Evolutionary conservation across 1,284 basidiomycete species (phyloP).

Genomic region (Tetrapyrgos nigripes): DNA sequence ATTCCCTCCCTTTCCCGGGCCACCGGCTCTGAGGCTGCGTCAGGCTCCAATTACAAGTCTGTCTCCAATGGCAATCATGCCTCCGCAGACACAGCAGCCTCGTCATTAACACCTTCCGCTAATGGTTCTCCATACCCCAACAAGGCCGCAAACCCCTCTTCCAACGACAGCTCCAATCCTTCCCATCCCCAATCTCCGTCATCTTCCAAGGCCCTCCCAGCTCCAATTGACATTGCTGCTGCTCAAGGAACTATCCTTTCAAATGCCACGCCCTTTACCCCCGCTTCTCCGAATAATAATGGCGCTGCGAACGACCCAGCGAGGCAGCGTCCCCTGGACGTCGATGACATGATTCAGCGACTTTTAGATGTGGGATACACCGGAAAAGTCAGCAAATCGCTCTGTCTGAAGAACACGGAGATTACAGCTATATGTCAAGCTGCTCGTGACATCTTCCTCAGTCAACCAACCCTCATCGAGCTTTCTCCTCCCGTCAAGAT

Average conservation of each 20-base stretch:
- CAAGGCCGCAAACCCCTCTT: conserved; percentile 29
- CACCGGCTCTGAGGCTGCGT: conserved; percentile 39
- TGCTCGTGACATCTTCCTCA: conserved; percentile 96
- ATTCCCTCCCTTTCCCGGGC: conserved; percentile 50
- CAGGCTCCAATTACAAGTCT: conserved; percentile 39
- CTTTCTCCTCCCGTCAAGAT: conserved; percentile 99
- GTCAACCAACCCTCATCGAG: conserved; percentile 97
- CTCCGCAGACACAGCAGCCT: conserved; percentile 57
- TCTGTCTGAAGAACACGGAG: conserved; percentile 96
- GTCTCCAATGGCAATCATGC: conserved; percentile 50
- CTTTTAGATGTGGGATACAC: conserved; percentile 97
- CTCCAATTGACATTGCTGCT: conserved; percentile 77
- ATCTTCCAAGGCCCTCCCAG: conserved; percentile 51
- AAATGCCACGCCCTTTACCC: conserved; percentile 54
- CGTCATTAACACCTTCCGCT: conserved; percentile 31
- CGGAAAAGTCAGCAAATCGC: conserved; percentile 96
- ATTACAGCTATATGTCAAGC: conserved; percentile 95
- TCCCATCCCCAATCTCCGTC: conserved; percentile 34
- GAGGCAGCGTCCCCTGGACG: conserved; percentile 81
- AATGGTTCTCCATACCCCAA: conserved; percentile 42
- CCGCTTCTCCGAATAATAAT: conserved; percentile 54
- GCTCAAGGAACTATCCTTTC: conserved; percentile 74
- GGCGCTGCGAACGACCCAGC: conserved; percentile 52
- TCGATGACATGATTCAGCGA: conserved; percentile 98
- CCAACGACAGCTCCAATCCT: conserved; percentile 32